Evolutionary conservation across 23 red algal genomes (phyloP).

Genomic region (Gracilariopsis chorda): DNA sequence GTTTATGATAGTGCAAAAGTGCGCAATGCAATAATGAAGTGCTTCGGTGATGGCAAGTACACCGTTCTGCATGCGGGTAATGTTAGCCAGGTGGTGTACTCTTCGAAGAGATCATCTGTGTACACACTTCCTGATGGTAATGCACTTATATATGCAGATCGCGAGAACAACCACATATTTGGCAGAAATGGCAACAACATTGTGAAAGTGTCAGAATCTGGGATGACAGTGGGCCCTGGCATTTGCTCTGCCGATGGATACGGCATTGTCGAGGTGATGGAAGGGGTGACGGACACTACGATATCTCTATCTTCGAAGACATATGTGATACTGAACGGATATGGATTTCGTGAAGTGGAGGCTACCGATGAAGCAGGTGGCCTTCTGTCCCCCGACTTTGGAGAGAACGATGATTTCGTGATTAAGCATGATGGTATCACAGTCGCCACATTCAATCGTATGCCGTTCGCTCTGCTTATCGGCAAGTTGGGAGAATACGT

Average conservation of each 20-base stretch:
- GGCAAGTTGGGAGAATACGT: not conserved
- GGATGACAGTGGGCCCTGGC: not conserved
- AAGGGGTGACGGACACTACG: not conserved
- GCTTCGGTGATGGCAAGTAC: not conserved
- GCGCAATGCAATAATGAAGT: not conserved
- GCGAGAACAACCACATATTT: not conserved
- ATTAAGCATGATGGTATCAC: not conserved
- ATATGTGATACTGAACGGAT: not conserved
- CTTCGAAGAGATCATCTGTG: not conserved
- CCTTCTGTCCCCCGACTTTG: not conserved
- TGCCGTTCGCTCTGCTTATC: not conserved
- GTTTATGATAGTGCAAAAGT: not conserved
- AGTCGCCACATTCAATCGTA: not conserved
- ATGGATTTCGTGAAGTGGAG: no score
- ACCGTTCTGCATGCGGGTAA: not conserved
- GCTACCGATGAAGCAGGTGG: not conserved
- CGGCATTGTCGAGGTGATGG: not conserved
- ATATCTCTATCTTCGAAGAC: not conserved
- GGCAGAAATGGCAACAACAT: not conserved
- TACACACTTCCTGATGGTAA: not conserved
- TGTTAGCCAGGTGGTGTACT: not conserved
- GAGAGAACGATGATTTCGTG: not conserved
- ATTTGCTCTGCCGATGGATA: not conserved
- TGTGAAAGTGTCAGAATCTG: not conserved
- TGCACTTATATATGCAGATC: not conserved